Evolutionary conservation across 371 early-diverging fungal species (phyloP).

Genomic region (Fennellomyces sp.): DNA sequence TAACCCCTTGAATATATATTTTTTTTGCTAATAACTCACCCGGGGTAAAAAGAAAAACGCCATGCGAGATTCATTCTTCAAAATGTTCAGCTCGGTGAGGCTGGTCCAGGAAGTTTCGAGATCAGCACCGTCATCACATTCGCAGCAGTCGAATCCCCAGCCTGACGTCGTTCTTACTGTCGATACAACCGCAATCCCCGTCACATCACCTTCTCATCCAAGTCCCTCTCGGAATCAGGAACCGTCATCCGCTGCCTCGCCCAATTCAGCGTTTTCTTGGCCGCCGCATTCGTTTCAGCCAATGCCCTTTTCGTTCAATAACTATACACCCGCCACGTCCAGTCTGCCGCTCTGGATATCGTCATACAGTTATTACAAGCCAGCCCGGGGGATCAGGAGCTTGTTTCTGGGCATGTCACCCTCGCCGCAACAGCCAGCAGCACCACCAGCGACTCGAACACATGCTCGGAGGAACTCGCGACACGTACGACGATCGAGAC

Average conservation of each 20-base stretch:
- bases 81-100: conserved; percentile 48
- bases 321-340: conserved; percentile 16
- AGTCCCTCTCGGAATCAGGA: not conserved
- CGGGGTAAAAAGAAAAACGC: not conserved
- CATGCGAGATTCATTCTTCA: conserved; percentile 35
- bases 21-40: not conserved
- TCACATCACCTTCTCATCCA: not conserved
- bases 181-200: not conserved
- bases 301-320: conserved; percentile 13
- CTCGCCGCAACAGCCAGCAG: not conserved
- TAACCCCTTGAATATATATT: not conserved
- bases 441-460: conserved; percentile 9
- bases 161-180: too few relatives aligned
- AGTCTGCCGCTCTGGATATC: conserved; percentile 15
- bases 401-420: conserved; percentile 13
- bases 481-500: conserved; percentile 22
- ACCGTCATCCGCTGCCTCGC: conserved; percentile 6
- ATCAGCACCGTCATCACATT: conserved; percentile 15
- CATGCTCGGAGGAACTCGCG: conserved; percentile 31
- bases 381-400: conserved; percentile 14
- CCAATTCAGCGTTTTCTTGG: conserved; percentile 5
- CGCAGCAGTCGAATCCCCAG: not conserved
- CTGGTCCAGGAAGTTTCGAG: conserved; percentile 56
- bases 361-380: conserved; percentile 11
- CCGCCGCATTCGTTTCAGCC: conserved; percentile 13